Conservation (phyloP, 2,329 filamentous ascomycete genomes). For the Alternaria brassicae region DNA sequence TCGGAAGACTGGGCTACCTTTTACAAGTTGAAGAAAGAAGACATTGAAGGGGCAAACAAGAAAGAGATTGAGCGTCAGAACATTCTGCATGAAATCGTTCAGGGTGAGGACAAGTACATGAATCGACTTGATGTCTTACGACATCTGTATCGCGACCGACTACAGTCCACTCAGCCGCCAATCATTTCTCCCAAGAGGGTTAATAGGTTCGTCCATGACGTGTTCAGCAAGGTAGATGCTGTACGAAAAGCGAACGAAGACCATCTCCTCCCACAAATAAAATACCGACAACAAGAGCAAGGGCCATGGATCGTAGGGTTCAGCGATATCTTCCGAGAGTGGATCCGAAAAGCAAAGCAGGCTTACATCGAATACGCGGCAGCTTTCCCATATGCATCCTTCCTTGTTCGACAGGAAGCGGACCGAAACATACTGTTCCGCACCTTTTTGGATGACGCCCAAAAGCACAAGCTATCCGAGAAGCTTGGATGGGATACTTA, state of each 20-base stretch:
- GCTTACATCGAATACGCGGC: constrained; percentile 93
- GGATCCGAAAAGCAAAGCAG: constrained; percentile 90
- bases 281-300: constrained; percentile 96
- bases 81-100: constrained; percentile 92
- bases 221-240: constrained; percentile 89
- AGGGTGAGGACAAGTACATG: constrained; percentile 90
- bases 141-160: constrained; percentile 82
- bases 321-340: constrained; percentile 96
- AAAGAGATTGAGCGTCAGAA: constrained; percentile 95
- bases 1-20: constrained; percentile 88
- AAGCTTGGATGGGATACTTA: constrained; percentile 94
- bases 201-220: constrained; percentile 79
- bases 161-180: constrained; percentile 74
- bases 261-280: constrained; percentile 87
- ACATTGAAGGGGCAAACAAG: constrained; percentile 72
- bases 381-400: constrained; percentile 82
- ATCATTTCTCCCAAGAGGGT: constrained; percentile 82
- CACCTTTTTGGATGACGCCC: constrained; percentile 81
- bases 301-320: constrained; percentile 94
- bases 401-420: constrained; percentile 81
- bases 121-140: constrained; percentile 86
- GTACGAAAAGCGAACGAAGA: constrained; percentile 94
- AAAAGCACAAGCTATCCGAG: constrained; percentile 78
- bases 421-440: constrained; percentile 86
- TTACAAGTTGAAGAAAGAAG: constrained; percentile 81